Evolutionary conservation across 108 stramenopile genomes (phyloP).

Genomic region (Nitzschia palea): DNA sequence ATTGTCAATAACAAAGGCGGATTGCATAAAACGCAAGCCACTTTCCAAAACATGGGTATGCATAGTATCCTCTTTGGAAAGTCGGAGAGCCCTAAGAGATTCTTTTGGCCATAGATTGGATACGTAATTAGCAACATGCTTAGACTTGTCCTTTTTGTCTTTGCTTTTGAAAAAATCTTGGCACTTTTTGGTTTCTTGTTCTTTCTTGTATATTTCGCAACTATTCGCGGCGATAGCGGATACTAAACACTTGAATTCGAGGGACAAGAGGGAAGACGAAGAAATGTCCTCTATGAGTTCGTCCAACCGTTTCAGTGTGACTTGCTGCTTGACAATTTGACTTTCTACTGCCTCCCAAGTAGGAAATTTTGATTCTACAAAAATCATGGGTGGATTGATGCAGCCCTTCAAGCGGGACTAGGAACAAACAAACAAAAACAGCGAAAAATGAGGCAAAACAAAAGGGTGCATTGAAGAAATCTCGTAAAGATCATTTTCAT

Average conservation of each 20-base stretch:
- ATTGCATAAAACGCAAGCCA: constrained; percentile 12
- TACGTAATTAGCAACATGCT: constrained; percentile 16
- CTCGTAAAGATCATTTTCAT: too few species aligned
- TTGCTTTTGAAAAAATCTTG: constrained; percentile 7
- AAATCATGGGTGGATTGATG: background rate
- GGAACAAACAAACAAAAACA: background rate
- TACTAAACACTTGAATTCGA: constrained; percentile 15
- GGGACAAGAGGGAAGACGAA: background rate
- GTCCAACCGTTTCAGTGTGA: background rate
- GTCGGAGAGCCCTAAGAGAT: background rate
- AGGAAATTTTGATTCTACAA: background rate
- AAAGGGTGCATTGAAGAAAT: background rate
- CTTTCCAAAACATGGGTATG: constrained; percentile 1
- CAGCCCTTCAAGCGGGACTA: constrained; percentile 13
- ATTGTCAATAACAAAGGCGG: constrained; percentile 20
- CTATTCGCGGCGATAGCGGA: constrained; percentile 1
- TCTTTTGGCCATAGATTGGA: constrained; percentile 11
- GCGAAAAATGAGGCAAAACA: background rate
- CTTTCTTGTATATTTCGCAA: background rate
- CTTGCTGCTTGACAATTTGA: background rate
- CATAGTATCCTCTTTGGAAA: constrained; percentile 1
- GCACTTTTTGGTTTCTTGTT: background rate
- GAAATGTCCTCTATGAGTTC: background rate
- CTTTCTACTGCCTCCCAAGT: constrained; percentile 3
- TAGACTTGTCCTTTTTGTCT: constrained; percentile 5